Percentiles rank a stretch among this genome's conserved stretches.
These are phyloP conservation scores for Huntiella decipiens DNA, from an alignment of 2,329 filamentous ascomycete species.

Conservation along the genomic window DNA sequence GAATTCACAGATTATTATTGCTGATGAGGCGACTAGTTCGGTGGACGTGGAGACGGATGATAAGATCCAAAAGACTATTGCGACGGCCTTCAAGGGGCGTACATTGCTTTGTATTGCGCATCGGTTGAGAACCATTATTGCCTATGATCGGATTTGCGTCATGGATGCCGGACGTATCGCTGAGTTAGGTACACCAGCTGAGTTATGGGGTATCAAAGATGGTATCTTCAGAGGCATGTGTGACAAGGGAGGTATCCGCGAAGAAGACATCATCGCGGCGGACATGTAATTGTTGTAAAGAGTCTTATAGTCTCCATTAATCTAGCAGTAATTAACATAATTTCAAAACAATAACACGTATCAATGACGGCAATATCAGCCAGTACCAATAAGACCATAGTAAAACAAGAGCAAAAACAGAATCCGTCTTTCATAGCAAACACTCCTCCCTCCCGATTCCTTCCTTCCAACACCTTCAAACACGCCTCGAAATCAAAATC, in stretches of 20 bases:
- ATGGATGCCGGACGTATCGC: slow-evolving; percentile 83
- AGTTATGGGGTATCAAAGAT: slow-evolving; percentile 46
- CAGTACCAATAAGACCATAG: too few relatives aligned
- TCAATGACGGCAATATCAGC: too few relatives aligned
- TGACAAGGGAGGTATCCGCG: slow-evolving; percentile 58
- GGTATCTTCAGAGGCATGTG: slow-evolving; percentile 85
- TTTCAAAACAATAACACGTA: too few relatives aligned
- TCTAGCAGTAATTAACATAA: too few relatives aligned
- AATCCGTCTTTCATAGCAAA: too few relatives aligned
- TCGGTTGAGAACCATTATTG: slow-evolving; percentile 75
- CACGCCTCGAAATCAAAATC: not conserved
- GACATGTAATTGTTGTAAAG: slow-evolving; percentile 17
- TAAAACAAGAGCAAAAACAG: too few relatives aligned
- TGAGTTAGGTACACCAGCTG: slow-evolving; percentile 61
- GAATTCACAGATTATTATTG: slow-evolving; percentile 78
- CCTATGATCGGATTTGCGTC: slow-evolving; percentile 88
- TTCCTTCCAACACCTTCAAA: too few relatives aligned
- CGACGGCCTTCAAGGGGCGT: slow-evolving; percentile 64
- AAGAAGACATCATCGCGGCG: slow-evolving; percentile 32
- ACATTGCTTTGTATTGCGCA: slow-evolving; percentile 88
- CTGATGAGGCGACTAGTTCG: slow-evolving; percentile 83
- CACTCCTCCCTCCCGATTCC: too few relatives aligned
- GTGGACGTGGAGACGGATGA: slow-evolving; percentile 95
- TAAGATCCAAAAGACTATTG: slow-evolving; percentile 84
- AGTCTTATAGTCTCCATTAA: not conserved